Evolutionary conservation across 345 rosid genomes (phyloP).

Genomic region (Lenwebbia sp.): DNA sequence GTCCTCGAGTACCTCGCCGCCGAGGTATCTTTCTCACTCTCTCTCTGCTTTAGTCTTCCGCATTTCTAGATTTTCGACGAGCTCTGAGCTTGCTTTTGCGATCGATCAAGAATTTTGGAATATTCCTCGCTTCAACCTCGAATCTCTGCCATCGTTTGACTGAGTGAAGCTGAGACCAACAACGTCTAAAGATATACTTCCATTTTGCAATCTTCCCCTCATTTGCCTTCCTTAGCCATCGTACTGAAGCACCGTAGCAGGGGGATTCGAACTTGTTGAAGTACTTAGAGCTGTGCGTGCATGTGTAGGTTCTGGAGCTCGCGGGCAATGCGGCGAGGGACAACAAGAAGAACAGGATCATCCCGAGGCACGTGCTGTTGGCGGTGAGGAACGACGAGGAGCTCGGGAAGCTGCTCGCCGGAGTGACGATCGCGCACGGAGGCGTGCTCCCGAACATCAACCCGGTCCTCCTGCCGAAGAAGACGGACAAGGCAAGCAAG

Average conservation of each 20-base stretch:
- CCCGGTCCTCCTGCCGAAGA: conserved; percentile 28
- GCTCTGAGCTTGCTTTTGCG: neutral
- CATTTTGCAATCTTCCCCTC: neutral
- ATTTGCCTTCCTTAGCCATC: neutral
- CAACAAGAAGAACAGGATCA: conserved; percentile 32
- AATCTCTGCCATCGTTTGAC: neutral
- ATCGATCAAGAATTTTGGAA: neutral
- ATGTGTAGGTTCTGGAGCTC: conserved; percentile 20
- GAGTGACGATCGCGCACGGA: conserved; percentile 34
- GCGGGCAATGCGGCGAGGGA: conserved; percentile 36
- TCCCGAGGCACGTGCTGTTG: conserved; percentile 25
- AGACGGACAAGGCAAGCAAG: conserved; percentile 14
- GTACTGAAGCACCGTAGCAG: neutral
- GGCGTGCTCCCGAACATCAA: conserved; percentile 31
- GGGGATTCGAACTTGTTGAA: neutral
- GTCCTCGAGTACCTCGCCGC: conserved; percentile 36
- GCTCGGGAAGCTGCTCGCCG: conserved; percentile 27
- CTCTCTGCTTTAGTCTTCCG: neutral
- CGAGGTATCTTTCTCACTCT: conserved; percentile 5
- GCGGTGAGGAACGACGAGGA: conserved; percentile 34
- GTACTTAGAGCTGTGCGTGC: neutral
- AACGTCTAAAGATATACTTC: neutral
- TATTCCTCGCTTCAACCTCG: neutral
- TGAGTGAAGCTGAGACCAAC: neutral
- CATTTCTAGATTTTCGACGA: neutral